phyloP scores from a whole-genome alignment of 1,284 basidiomycete genomes.

The Ceratobasidium papillatum region DNA sequence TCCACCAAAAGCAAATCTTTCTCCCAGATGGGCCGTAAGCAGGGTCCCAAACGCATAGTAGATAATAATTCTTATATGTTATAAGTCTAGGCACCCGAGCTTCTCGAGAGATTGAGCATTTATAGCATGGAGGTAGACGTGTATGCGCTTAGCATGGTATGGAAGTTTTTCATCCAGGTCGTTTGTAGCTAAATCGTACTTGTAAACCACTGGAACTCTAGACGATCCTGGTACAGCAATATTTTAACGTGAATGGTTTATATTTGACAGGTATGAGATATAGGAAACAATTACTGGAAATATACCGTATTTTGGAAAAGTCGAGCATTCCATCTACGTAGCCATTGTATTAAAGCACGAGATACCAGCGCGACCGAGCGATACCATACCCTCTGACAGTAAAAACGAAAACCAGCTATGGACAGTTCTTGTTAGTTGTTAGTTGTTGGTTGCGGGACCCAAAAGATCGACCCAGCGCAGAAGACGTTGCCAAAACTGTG shows the following conservation, averaged over 20 bases:
- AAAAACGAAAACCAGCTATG: background rate
- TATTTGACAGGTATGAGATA: background rate
- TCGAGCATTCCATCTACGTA: background rate
- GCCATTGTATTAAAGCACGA: background rate
- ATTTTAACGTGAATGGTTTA: background rate
- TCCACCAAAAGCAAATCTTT: background rate
- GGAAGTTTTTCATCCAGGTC: background rate
- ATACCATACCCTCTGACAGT: background rate
- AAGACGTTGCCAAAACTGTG: background rate
- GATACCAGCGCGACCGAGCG: background rate
- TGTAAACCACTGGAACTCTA: background rate
- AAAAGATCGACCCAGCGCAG: background rate
- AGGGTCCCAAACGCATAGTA: background rate
- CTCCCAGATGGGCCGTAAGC: slow-evolving; percentile 7
- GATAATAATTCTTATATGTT: background rate
- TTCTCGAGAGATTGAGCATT: background rate
- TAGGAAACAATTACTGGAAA: slow-evolving; percentile 17
- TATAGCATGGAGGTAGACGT: background rate
- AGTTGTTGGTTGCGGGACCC: background rate
- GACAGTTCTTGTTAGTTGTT: background rate
- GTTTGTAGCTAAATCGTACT: background rate
- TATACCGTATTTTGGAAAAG: background rate
- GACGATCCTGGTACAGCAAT: background rate
- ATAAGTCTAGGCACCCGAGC: slow-evolving; percentile 2
- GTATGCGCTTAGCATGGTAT: slow-evolving; percentile 29